Conservation (phyloP, 73 alveolate species). For the Chromera velia region DNA sequence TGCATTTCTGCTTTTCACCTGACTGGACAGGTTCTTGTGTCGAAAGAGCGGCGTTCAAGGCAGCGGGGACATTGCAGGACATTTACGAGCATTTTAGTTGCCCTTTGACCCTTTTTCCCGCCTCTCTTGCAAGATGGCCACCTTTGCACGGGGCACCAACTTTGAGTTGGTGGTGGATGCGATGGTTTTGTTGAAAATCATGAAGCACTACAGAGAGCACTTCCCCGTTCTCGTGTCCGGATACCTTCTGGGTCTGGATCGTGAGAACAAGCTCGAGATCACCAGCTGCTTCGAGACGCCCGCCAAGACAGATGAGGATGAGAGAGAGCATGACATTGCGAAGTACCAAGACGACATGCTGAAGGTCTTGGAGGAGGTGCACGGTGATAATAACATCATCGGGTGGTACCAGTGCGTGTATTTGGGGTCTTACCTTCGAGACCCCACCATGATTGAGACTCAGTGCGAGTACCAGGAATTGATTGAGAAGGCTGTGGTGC, state of each 20-base stretch:
- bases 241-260: not conserved
- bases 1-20: too few relatives aligned
- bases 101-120: too few relatives aligned
- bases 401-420: too few relatives aligned
- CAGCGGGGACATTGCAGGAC: too few relatives aligned
- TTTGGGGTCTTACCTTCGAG: too few relatives aligned
- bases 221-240: not conserved
- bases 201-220: not conserved
- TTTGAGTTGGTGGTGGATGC: constrained; percentile 1
- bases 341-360: not conserved
- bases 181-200: not conserved
- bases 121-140: too few relatives aligned
- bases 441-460: not conserved
- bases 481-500: not conserved
- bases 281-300: not conserved
- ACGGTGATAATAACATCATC: not conserved
- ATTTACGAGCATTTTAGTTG: too few relatives aligned
- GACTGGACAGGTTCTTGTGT: too few relatives aligned
- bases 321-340: not conserved
- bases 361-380: not conserved
- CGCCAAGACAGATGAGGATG: not conserved
- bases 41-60: too few relatives aligned
- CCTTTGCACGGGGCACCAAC: too few relatives aligned
- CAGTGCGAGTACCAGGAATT: not conserved
- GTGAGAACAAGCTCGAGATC: not conserved